These are phyloP conservation scores for Hypoxylon sp. DNA, from an alignment of 2,329 filamentous ascomycete species.

Conservation along the genomic window DNA sequence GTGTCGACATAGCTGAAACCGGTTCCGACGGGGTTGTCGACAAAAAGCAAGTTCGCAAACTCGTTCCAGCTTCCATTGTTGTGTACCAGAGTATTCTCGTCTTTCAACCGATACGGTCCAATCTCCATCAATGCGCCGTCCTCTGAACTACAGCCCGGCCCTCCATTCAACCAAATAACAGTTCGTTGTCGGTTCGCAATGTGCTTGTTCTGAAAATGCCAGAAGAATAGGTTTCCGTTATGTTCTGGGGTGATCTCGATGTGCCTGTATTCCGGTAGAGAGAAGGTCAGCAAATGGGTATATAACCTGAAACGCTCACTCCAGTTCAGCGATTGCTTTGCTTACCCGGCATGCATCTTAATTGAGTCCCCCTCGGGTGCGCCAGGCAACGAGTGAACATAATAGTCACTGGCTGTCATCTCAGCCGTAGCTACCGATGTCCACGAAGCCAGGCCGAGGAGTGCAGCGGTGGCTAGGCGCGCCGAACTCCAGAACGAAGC, in stretches of 20 bases:
- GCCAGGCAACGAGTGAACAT: constrained; percentile 84
- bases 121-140: constrained; percentile 97
- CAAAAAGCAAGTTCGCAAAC: constrained; percentile 95
- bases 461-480: constrained; percentile 38
- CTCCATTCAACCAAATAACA: constrained; percentile 96
- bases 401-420: constrained; percentile 83
- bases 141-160: constrained; percentile 96
- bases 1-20: constrained; percentile 96
- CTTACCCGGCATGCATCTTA: constrained; percentile 99
- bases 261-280: constrained; percentile 66
- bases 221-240: constrained; percentile 97
- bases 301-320: constrained; percentile 20
- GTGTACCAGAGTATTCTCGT: constrained; percentile 74
- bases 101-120: constrained; percentile 86
- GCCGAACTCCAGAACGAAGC: constrained; percentile 41
- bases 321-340: constrained; percentile 25
- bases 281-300: constrained; percentile 22
- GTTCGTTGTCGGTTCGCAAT: constrained; percentile 91
- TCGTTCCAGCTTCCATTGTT: constrained; percentile 99
- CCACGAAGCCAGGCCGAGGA: constrained; percentile 56
- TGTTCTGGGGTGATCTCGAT: constrained; percentile 86
- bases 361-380: constrained; percentile 79
- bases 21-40: constrained; percentile 96
- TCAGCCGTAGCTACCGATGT: constrained; percentile 49
- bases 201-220: constrained; percentile 95